Evolutionary conservation across 73 alveolate genomes (phyloP), one percentile per base, ranked within the genome.

Genomic region (Durusdinium trenchii): DNA sequence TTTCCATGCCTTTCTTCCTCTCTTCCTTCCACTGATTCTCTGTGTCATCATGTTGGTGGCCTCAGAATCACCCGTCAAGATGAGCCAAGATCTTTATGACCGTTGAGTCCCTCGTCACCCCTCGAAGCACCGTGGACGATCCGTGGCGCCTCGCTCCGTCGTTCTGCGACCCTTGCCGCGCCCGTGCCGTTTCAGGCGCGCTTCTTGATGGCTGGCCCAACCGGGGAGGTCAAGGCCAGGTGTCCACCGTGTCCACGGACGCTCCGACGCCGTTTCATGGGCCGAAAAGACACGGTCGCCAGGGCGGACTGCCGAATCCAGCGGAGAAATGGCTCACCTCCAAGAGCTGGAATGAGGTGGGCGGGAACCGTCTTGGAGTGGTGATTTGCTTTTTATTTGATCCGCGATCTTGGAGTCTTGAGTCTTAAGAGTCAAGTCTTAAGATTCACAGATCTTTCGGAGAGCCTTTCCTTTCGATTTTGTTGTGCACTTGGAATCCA

Each of bases 191-290:
- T 42, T 32, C 45, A 94, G 99, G 94, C 99, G 98, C 99, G 99
- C 46, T 99, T 95, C 89, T 99, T 99, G 99, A 94, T 99, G 60
- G 99, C 99, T 46, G 99, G 99, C 30, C 99, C 99, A 23, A 96
- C 99, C 6, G 99, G 99, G 85, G 99, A 91, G 78, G 98, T 91
- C 73, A 91, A 91, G 98, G 98, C 98, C n/a, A 28, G 83, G 43
- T 67, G 81, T 10, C 2, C 9, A 67, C 18, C 18, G 3, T 30
- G 10, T 32, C 3, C 45, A 67, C 1, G 81, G 28, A 28, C 42
- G 32, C 69, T 16, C 42, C 38, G 42, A 64, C 6, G 42, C 42
- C 79, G 42, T 28, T 16, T 28, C 45, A 9, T 64, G 42, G 10
- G 42, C 45, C 79, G 12, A 28, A 6, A 64, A 18, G 42, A 6